Base-by-base conservation (phyloP, 441 rosid genomes). In the Erodium chrysanthum region DNA sequence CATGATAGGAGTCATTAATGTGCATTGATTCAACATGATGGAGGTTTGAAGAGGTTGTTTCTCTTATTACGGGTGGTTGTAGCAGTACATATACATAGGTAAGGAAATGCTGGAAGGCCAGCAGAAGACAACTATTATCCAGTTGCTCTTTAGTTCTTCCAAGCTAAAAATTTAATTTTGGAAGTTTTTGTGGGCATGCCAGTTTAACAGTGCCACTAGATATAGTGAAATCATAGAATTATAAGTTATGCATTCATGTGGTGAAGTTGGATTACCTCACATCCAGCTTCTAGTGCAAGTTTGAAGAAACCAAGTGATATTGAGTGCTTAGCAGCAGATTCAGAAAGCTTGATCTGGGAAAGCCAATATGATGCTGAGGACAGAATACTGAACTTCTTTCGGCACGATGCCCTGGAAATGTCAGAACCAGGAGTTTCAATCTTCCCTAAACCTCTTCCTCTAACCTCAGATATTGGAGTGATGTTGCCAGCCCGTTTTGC, bases 221-320 rank as follows among this genome's bases (percentile, higher is more conserved):
- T 27, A 27, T 27, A 42, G 22, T 8, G 25, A 54, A 54, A 54
- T 18, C 6, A 18, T 54, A 1, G 10, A 56, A 56, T 6, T 7
- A 1, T 7, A 20, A 44, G 5, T 56, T 20, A 56, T 8, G 27
- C 25, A 56, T 7, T 2, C 14, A 56, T 56, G 61, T 20, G 12
- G 61, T 56, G 25, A 56, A 22, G 27, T 2, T 23, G 14, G 9
- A 42, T 18, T 77, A 93, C 98, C 97, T 90, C 83, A 70, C 95
- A 89, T 56, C 91, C 95, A 17, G 95, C 97, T 72, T 85, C 90
- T 3, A 83, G 72, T 65, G 91, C 97, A 66, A 93, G 97, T 78
- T 87, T 90, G 79, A 93, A 90, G 71, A 93, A 90, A 5, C 91
- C 97, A 6, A 93, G 87, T 4, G 98, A 87, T 56, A 93, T 71